Evolutionary conservation across 176 grass and related monocot genomes (phyloP).

Genomic region (Oryza officinalis): DNA sequence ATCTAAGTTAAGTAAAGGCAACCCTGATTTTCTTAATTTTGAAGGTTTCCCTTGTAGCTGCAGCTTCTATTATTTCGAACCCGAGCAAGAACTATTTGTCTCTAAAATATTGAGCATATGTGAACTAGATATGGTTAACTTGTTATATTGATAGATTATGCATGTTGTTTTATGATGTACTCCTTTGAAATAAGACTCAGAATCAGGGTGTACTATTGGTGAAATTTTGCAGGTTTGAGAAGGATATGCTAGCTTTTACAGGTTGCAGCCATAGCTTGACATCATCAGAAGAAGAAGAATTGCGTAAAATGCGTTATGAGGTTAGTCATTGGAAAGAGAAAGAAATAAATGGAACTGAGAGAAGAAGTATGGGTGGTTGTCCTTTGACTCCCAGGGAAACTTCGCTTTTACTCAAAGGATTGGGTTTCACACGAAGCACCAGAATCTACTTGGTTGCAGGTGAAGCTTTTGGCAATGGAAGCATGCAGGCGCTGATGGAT

Average conservation of each 20-base stretch:
- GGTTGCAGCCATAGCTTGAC: constrained; percentile 85
- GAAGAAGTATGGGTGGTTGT: constrained; percentile 76
- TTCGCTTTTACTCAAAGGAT: constrained; percentile 80
- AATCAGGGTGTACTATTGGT: not conserved
- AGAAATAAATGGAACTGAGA: constrained; percentile 92
- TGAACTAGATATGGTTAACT: not conserved
- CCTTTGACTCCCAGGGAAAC: constrained; percentile 94
- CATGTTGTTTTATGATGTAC: constrained; percentile 3
- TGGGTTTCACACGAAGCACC: constrained; percentile 66
- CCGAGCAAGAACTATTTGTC: constrained; percentile 1
- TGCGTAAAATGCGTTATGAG: constrained; percentile 86
- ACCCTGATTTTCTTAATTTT: constrained; percentile 10
- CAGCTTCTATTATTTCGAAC: constrained; percentile 12
- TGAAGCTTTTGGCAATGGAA: constrained; percentile 93
- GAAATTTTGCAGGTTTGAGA: constrained; percentile 78
- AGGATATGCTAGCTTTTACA: constrained; percentile 99
- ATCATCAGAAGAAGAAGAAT: constrained; percentile 68
- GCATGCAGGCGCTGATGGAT: constrained; percentile 66
- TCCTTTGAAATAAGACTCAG: not conserved
- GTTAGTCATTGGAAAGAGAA: constrained; percentile 98
- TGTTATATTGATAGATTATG: not conserved
- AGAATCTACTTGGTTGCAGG: constrained; percentile 96
- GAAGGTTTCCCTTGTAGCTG: not conserved
- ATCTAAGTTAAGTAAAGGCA: not conserved
- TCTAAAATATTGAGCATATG: constrained; percentile 11